Percentiles rank a stretch among this genome's conserved stretches.
Evolutionary conservation across 768 basidiomycete species (phyloP).

Genomic region (Auriscalpium vulgare): DNA sequence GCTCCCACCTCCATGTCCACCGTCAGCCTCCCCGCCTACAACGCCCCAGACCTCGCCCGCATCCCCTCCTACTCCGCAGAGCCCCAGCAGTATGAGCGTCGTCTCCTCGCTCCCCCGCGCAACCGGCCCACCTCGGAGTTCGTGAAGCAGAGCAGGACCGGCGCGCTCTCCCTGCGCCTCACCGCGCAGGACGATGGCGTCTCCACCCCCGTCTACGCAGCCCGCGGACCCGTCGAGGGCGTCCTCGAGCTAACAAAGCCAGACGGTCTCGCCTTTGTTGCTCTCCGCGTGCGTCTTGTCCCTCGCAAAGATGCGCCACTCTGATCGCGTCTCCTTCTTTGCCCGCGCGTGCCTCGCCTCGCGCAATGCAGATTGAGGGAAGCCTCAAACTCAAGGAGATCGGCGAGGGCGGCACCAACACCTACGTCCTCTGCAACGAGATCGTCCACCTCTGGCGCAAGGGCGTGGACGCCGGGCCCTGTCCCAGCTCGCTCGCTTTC

Average conservation of each 20-base stretch:
- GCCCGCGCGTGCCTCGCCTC: neutral
- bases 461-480: constrained; percentile 31
- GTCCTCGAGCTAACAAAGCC: constrained; percentile 9
- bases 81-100: constrained; percentile 4
- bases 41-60: neutral
- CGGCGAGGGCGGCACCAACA: constrained; percentile 46
- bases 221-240: constrained; percentile 9
- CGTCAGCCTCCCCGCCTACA: constrained; percentile 9
- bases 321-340: no score
- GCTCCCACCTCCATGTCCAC: constrained; percentile 3
- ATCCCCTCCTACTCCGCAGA: constrained; percentile 6
- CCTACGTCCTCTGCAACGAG: constrained; percentile 43
- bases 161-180: constrained; percentile 10
- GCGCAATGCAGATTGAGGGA: constrained; percentile 19
- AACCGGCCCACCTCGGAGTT: constrained; percentile 1
- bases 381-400: constrained; percentile 20
- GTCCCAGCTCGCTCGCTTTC: constrained; percentile 49
- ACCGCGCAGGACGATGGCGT: constrained; percentile 1
- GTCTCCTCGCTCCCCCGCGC: neutral
- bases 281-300: constrained; percentile 5
- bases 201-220: constrained; percentile 6
- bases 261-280: constrained; percentile 9
- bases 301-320: no score
- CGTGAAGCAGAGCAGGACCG: constrained; percentile 12
- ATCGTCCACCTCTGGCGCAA: constrained; percentile 52